Evolutionary conservation across 2,329 filamentous ascomycete species (phyloP).

Genomic region (Beauveria bassiana): DNA sequence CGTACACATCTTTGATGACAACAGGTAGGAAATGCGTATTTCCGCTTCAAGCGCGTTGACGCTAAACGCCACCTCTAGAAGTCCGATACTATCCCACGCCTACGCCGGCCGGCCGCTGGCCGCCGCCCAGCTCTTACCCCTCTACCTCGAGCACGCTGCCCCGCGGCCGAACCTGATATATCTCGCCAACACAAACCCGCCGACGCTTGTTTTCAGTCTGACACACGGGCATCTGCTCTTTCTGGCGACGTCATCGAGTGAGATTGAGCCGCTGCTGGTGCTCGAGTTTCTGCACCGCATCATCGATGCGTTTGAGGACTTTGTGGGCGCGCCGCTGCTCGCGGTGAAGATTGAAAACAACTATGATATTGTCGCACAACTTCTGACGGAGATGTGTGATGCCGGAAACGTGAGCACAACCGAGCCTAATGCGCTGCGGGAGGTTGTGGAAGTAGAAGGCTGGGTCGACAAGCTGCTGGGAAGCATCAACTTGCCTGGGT

Average conservation of each 20-base stretch:
- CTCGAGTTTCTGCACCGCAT: conserved; percentile 93
- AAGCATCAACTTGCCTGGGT: conserved; percentile 77
- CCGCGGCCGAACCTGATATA: conserved; percentile 85
- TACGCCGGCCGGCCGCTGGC: conserved; percentile 78
- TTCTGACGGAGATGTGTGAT: conserved; percentile 95
- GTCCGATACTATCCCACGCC: conserved; percentile 77
- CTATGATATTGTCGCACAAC: conserved; percentile 90
- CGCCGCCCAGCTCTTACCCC: conserved; percentile 67
- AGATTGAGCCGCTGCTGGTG: conserved; percentile 81
- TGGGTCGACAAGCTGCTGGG: conserved; percentile 84
- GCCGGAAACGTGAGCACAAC: conserved; percentile 82
- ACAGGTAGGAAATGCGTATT: conserved; percentile 52
- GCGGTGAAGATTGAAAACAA: conserved; percentile 79
- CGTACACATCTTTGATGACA: conserved; percentile 93
- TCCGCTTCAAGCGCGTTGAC: background rate
- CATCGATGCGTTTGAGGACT: conserved; percentile 88
- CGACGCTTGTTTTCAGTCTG: conserved; percentile 82
- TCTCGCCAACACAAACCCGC: conserved; percentile 70
- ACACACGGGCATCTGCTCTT: conserved; percentile 83
- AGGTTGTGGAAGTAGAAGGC: conserved; percentile 85
- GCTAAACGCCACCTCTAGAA: conserved; percentile 45
- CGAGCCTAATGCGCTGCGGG: conserved; percentile 84
- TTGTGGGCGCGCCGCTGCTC: conserved; percentile 79
- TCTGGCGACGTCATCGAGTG: conserved; percentile 73
- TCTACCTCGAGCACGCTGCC: conserved; percentile 74